Evolutionary conservation across 1,284 basidiomycete genomes (phyloP).

Genomic region (Neotropicomus parvogracilis): DNA sequence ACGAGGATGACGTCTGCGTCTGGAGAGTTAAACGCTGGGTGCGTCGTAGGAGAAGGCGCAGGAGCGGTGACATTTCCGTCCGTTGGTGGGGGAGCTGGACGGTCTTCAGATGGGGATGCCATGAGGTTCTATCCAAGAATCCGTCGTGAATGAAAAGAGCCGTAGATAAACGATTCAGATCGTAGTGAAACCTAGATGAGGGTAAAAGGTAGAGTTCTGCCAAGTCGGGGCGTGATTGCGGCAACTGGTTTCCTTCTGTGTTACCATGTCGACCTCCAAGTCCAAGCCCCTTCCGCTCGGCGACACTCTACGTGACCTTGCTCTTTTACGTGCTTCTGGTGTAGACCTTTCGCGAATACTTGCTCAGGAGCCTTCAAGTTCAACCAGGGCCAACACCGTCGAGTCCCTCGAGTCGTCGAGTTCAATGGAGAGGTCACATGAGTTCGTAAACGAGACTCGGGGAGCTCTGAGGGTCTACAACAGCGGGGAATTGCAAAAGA

Average conservation of each 20-base stretch:
- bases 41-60: constrained; percentile 24
- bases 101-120: constrained; percentile 21
- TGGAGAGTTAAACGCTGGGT: constrained; percentile 45
- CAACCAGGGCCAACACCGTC: constrained; percentile 8
- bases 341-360: constrained; percentile 49
- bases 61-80: not conserved
- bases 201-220: not conserved
- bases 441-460: constrained; percentile 49
- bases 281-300: constrained; percentile 54
- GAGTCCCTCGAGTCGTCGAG: constrained; percentile 30
- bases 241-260: not conserved
- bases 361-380: constrained; percentile 18
- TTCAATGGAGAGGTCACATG: constrained; percentile 50
- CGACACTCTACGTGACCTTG: constrained; percentile 67
- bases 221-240: too few species aligned
- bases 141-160: too few species aligned
- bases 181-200: too few species aligned
- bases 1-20: constrained; percentile 50
- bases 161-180: too few species aligned
- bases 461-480: constrained; percentile 53
- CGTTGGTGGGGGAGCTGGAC: not conserved
- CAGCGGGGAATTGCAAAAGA: constrained; percentile 46
- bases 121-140: too few species aligned
- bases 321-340: constrained; percentile 60
- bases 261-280: constrained; percentile 36